Conservation (phyloP, 2,329 filamentous ascomycete species). For the Aureobasidium sp. region DNA sequence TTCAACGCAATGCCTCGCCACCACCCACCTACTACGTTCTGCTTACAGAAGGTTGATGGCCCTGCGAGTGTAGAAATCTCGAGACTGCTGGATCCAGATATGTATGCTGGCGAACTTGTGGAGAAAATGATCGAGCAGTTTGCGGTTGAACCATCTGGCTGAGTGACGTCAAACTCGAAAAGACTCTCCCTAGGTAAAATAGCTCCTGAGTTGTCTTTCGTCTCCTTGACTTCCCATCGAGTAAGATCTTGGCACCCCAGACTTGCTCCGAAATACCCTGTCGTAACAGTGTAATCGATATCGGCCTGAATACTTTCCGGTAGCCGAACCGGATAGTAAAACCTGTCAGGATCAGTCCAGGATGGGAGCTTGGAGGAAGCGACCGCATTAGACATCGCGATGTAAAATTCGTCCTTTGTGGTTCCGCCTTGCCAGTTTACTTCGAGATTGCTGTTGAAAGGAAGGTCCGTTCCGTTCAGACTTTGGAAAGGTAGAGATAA, state of each 20-base stretch:
- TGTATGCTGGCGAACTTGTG: neutral
- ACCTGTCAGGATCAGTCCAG: conserved; percentile 40
- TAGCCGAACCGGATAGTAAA: conserved; percentile 36
- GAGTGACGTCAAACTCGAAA: neutral
- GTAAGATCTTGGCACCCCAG: conserved; percentile 28
- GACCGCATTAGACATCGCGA: conserved; percentile 40
- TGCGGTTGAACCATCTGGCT: conserved; percentile 21
- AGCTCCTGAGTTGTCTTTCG: neutral
- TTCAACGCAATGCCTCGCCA: neutral
- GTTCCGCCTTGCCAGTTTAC: neutral
- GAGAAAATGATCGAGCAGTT: conserved; percentile 24
- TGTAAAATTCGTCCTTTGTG: conserved; percentile 33
- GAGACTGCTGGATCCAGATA: neutral
- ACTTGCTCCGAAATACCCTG: conserved; percentile 28
- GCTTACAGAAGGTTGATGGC: neutral
- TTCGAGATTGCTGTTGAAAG: neutral
- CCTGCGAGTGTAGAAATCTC: neutral
- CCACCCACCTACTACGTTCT: neutral
- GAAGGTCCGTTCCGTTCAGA: neutral
- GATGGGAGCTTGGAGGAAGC: conserved; percentile 37
- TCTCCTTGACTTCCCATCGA: neutral
- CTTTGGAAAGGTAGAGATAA: conserved; percentile 23
- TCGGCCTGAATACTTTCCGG: conserved; percentile 12
- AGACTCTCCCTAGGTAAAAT: neutral
- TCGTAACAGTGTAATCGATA: conserved; percentile 22